Percentiles rank a stretch among this genome's conserved stretches.
phyloP scores from a whole-genome alignment of 2,329 filamentous ascomycete genomes.

The Penicillium sp. region DNA sequence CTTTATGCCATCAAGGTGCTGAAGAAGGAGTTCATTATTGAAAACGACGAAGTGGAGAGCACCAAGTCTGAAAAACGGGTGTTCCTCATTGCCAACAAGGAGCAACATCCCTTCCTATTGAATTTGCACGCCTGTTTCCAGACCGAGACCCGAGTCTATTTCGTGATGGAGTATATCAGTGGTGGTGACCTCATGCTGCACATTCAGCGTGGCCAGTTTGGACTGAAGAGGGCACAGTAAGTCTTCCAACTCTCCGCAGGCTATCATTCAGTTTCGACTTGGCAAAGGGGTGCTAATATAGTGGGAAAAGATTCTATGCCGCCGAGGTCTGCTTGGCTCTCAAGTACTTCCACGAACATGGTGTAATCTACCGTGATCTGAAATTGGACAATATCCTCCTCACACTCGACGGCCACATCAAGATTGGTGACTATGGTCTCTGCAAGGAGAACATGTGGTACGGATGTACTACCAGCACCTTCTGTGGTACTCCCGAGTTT shows the following conservation, averaged over 20 bases:
- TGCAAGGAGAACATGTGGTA: constrained; percentile 99
- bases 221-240: constrained; percentile 90
- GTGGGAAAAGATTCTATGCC: constrained; percentile 71
- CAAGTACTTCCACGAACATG: constrained; percentile 99
- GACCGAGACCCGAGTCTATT: constrained; percentile 96
- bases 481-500: constrained; percentile 98
- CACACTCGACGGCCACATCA: constrained; percentile 93
- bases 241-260: constrained; percentile 30
- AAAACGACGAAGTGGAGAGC: constrained; percentile 98
- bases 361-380: constrained; percentile 86
- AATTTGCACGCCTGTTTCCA: constrained; percentile 98
- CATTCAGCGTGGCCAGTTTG: constrained; percentile 94
- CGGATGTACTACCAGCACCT: constrained; percentile 90
- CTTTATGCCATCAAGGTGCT: constrained; percentile 97
- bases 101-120: constrained; percentile 90
- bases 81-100: constrained; percentile 93
- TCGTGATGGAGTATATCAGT: constrained; percentile 99
- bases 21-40: constrained; percentile 99
- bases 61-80: constrained; percentile 96
- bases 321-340: constrained; percentile 93
- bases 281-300: constrained; percentile 10
- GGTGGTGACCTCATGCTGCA: constrained; percentile 98
- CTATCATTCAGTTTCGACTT: not conserved
- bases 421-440: constrained; percentile 96
- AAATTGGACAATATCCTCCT: constrained; percentile 86